Conservation (phyloP, 2,329 filamentous ascomycete genomes). For the Pseudonectria buxi region DNA sequence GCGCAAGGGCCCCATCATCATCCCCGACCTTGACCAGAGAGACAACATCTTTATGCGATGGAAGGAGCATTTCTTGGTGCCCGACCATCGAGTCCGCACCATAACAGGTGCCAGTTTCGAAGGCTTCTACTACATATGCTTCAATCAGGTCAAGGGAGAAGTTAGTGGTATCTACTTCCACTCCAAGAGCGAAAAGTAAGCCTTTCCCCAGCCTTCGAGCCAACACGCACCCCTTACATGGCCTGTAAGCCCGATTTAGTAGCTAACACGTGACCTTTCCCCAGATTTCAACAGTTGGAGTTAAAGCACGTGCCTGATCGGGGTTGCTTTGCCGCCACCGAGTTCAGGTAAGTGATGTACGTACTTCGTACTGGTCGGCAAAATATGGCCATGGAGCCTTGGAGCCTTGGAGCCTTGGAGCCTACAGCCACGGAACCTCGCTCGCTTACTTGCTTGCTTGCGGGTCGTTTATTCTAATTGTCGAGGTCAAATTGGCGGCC, state of each 20-base stretch:
- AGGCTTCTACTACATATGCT: slow-evolving; percentile 98
- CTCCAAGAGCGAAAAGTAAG: slow-evolving; percentile 93
- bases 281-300: slow-evolving; percentile 85
- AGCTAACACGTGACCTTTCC: slow-evolving; percentile 1
- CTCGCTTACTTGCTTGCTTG: neutral
- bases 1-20: slow-evolving; percentile 47
- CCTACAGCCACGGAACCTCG: too few relatives aligned
- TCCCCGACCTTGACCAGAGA: slow-evolving; percentile 67
- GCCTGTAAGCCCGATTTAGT: neutral
- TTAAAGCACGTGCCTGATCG: slow-evolving; percentile 79
- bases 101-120: slow-evolving; percentile 96
- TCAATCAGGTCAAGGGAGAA: slow-evolving; percentile 81
- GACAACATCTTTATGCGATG: slow-evolving; percentile 98
- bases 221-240: neutral
- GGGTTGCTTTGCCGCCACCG: slow-evolving; percentile 78
- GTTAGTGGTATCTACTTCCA: slow-evolving; percentile 97
- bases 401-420: too few relatives aligned
- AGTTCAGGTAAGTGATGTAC: slow-evolving; percentile 54
- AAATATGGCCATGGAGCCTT: too few relatives aligned
- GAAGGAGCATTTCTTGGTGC: slow-evolving; percentile 97
- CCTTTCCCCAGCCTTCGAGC: slow-evolving; percentile 14
- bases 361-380: neutral
- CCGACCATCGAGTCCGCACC: slow-evolving; percentile 83
- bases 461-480: slow-evolving; percentile 4
- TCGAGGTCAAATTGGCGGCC: slow-evolving; percentile 6